Percentiles rank a stretch among this genome's conserved stretches.
phyloP scores from a whole-genome alignment of 306 rosid species.

The Gynostemma pentaphyllum region DNA sequence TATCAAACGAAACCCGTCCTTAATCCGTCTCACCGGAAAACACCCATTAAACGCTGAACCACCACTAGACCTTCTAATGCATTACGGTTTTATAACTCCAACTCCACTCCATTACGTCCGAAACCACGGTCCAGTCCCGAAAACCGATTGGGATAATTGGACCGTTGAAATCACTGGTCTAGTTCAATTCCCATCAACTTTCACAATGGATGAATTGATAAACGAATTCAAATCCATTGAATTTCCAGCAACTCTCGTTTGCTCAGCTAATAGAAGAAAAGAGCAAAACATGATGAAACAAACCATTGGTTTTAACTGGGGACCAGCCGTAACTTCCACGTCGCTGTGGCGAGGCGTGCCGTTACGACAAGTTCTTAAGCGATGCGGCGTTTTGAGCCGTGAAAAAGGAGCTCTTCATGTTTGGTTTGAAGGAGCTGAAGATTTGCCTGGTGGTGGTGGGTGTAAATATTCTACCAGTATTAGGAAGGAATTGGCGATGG shows the following conservation, averaged over 20 bases:
- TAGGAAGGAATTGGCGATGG: conserved; percentile 46
- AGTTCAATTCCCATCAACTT: conserved; percentile 29
- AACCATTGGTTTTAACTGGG: conserved; percentile 81
- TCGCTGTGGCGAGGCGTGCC: conserved; percentile 67
- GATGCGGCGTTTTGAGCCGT: conserved; percentile 42
- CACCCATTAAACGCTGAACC: conserved; percentile 74
- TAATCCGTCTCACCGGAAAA: conserved; percentile 67
- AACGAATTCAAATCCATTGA: conserved; percentile 34
- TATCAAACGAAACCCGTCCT: conserved; percentile 45
- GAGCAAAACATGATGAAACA: conserved; percentile 74
- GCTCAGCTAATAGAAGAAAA: conserved; percentile 68
- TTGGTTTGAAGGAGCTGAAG: conserved; percentile 71
- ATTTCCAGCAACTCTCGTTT: conserved; percentile 46
- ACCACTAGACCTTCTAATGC: conserved; percentile 48
- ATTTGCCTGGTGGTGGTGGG: conserved; percentile 77
- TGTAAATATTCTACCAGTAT: conserved; percentile 62
- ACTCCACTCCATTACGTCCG: conserved; percentile 71
- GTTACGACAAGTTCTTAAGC: conserved; percentile 33
- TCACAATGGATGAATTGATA: conserved; percentile 45
- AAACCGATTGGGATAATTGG: conserved; percentile 49
- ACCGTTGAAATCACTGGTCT: conserved; percentile 57
- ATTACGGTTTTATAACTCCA: conserved; percentile 72
- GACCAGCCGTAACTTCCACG: conserved; percentile 55
- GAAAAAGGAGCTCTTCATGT: conserved; percentile 41
- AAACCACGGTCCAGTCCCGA: conserved; percentile 60